phyloP scores from a whole-genome alignment of 805 yeast species.

The Pichia exigua region DNA sequence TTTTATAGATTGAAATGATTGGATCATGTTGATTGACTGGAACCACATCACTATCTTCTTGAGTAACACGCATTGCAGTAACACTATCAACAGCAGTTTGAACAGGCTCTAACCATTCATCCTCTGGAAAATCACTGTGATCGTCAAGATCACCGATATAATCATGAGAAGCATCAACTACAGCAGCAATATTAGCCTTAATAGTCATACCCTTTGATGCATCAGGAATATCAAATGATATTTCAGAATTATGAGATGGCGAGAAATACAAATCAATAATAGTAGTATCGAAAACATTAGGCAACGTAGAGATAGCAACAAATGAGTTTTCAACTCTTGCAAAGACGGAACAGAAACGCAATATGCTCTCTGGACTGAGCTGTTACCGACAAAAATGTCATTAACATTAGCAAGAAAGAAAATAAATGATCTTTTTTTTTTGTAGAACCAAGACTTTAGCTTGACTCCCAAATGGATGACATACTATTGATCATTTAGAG shows the following conservation, averaged over 20 bases:
- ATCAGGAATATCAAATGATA: too few species aligned
- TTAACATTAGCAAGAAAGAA: slow-evolving; percentile 1
- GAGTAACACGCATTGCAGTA: background rate
- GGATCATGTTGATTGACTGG: too few species aligned
- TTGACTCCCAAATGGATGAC: slow-evolving; percentile 1
- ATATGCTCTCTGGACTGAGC: slow-evolving; percentile 3
- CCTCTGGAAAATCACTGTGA: background rate
- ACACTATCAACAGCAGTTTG: background rate
- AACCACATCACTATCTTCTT: background rate
- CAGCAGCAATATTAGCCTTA: too few species aligned
- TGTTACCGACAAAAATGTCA: slow-evolving; percentile 6
- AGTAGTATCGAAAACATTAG: background rate
- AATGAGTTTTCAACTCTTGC: background rate
- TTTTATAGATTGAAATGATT: too few species aligned
- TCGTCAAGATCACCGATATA: background rate
- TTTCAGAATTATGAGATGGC: background rate
- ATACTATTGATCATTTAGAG: background rate
- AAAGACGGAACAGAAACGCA: slow-evolving; percentile 1
- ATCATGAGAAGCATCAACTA: too few species aligned
- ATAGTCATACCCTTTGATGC: too few species aligned
- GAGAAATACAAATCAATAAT: too few species aligned
- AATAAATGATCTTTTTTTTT: background rate
- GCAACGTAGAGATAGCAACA: background rate
- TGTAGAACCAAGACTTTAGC: background rate
- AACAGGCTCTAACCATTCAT: background rate